These are phyloP conservation scores for Gleditsia sinensis DNA, from an alignment of 306 rosid genomes.

Conservation along the genomic window DNA sequence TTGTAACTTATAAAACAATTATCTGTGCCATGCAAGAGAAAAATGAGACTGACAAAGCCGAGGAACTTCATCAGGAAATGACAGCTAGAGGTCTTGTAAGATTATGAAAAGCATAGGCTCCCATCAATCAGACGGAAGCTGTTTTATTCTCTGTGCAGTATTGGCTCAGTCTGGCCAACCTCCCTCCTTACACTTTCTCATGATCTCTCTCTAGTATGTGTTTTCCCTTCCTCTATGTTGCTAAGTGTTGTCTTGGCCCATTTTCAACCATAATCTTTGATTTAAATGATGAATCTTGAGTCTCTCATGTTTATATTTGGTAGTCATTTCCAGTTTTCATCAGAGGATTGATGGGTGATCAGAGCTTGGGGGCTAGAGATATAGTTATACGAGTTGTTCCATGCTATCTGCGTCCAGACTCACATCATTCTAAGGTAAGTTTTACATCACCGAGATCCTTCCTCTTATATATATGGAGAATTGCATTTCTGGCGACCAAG, in stretches of 20 bases:
- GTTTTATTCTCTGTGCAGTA: constrained; percentile 21
- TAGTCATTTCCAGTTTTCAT: background rate
- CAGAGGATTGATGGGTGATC: background rate
- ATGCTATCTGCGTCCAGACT: constrained; percentile 28
- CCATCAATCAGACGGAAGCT: constrained; percentile 13
- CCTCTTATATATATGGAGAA: constrained; percentile 25
- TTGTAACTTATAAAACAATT: constrained; percentile 37
- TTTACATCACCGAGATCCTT: constrained; percentile 8
- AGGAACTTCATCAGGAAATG: constrained; percentile 41
- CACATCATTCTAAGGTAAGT: constrained; percentile 28
- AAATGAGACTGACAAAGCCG: constrained; percentile 35
- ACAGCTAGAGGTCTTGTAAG: constrained; percentile 29
- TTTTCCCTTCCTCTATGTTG: constrained; percentile 19
- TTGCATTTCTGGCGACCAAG: constrained; percentile 26
- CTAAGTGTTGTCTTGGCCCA: constrained; percentile 11
- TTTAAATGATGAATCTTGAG: constrained; percentile 6
- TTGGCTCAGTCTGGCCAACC: constrained; percentile 28
- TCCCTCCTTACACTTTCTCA: constrained; percentile 25
- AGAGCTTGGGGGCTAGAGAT: constrained; percentile 20
- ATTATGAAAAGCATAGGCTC: constrained; percentile 10
- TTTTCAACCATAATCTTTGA: constrained; percentile 2
- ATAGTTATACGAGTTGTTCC: background rate
- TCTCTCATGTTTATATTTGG: constrained; percentile 16
- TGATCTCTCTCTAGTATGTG: constrained; percentile 15
- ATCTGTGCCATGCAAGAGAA: constrained; percentile 36